A percentile compares a stretch with the other conserved stretches of the same genome.
Evolutionary conservation across 1,139 yeast genomes (phyloP).

Genomic region (Yamadazyma epiphylla): DNA sequence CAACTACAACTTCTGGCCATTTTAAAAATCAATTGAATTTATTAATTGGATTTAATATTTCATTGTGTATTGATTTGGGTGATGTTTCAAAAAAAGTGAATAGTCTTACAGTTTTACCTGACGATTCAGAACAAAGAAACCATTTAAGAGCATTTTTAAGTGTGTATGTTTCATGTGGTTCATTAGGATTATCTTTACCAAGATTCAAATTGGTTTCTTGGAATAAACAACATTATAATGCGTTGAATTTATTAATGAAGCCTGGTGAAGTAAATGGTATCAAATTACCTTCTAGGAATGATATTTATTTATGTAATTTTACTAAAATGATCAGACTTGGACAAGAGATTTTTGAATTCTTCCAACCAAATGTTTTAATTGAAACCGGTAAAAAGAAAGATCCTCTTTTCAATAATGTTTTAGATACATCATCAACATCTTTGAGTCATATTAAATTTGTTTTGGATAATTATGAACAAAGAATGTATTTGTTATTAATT

Average conservation of each 20-base stretch:
- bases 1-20: slow-evolving; percentile 48
- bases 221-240: slow-evolving; percentile 41
- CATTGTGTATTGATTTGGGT: slow-evolving; percentile 48
- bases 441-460: slow-evolving; percentile 13
- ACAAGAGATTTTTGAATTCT: slow-evolving; percentile 39
- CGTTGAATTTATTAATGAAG: slow-evolving; percentile 25
- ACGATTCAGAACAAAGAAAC: slow-evolving; percentile 32
- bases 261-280: slow-evolving; percentile 22
- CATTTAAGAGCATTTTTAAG: slow-evolving; percentile 40
- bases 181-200: slow-evolving; percentile 46
- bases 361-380: slow-evolving; percentile 13
- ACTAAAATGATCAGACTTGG: slow-evolving; percentile 38
- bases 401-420: slow-evolving; percentile 13
- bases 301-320: slow-evolving; percentile 35
- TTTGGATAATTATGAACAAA: slow-evolving; percentile 20
- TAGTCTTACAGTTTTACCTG: slow-evolving; percentile 16
- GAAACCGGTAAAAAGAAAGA: slow-evolving; percentile 10
- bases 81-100: slow-evolving; percentile 21
- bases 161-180: slow-evolving; percentile 48
- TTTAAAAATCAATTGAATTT: slow-evolving; percentile 49
- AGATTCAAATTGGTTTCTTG: slow-evolving; percentile 46
- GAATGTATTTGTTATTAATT: slow-evolving; percentile 15
- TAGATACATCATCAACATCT: slow-evolving; percentile 12
- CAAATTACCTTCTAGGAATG: slow-evolving; percentile 19
- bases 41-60: slow-evolving; percentile 40